A percentile compares a stretch with the other conserved stretches of the same genome.
Conservation (phyloP, 345 rosid species). For the Hypericum perforatum region DNA sequence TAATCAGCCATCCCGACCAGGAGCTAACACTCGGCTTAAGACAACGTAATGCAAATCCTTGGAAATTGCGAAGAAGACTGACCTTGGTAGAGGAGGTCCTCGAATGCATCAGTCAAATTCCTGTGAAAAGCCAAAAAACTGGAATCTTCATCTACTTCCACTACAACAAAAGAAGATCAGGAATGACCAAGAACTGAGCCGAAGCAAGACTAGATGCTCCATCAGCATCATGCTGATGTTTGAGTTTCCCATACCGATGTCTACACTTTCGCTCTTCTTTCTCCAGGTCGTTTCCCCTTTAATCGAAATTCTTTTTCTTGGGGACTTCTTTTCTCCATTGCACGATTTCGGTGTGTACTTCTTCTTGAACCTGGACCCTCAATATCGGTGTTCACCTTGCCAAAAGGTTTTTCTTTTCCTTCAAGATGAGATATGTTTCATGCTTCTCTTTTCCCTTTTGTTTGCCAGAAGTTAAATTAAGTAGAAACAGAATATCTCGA, state of each 20-base stretch:
- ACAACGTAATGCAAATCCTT: no score
- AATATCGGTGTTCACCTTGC: no score
- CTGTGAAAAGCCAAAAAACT: no score
- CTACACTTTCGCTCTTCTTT: conserved; percentile 41
- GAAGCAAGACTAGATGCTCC: conserved; percentile 19
- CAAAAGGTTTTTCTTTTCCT: no score
- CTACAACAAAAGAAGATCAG: conserved; percentile 72
- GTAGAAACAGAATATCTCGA: conserved; percentile 47
- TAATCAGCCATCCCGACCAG: no score
- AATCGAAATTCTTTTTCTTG: conserved; percentile 28
- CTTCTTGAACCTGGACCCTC: no score
- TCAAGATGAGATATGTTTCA: conserved; percentile 16
- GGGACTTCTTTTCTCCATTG: conserved; percentile 26
- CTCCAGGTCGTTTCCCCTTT: conserved; percentile 24
- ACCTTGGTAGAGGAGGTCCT: no score
- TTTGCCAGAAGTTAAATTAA: conserved; percentile 26
- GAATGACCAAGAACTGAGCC: conserved; percentile 37
- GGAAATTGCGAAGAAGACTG: no score
- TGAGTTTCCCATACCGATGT: conserved; percentile 41
- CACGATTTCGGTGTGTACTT: no score
- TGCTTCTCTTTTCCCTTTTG: conserved; percentile 59
- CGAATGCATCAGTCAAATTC: no score
- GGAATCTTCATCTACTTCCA: no score
- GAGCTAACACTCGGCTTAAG: no score
- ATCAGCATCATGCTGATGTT: conserved; percentile 39